phyloP scores from a whole-genome alignment of 2,329 filamentous ascomycete genomes.

The Chrysosporium queenslandicum region DNA sequence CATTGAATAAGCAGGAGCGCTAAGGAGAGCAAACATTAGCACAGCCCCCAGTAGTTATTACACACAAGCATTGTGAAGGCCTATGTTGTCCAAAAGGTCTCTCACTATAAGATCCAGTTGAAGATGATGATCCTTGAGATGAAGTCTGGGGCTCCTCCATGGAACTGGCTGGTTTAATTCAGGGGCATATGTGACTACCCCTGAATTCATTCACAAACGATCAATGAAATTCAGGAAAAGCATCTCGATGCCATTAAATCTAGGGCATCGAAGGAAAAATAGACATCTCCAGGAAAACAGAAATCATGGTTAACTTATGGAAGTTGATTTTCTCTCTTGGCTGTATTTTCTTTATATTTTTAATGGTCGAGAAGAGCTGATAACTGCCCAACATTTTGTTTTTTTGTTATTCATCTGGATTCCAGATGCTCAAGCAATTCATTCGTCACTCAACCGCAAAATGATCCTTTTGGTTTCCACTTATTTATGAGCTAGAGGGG shows the following conservation, averaged over 20 bases:
- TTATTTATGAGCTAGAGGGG: conserved; percentile 15
- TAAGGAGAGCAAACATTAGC: neutral
- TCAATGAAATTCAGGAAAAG: neutral
- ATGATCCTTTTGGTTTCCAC: neutral
- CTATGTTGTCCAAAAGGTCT: too few relatives aligned
- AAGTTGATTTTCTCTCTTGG: neutral
- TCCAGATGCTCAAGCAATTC: too few relatives aligned
- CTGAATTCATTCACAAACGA: neutral
- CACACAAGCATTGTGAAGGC: neutral
- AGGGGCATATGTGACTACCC: neutral
- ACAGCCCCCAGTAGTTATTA: neutral
- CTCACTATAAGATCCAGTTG: too few relatives aligned
- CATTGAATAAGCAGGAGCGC: neutral
- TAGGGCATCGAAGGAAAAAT: neutral
- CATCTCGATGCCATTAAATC: neutral
- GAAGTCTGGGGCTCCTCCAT: too few relatives aligned
- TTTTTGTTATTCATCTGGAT: neutral
- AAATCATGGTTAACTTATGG: neutral
- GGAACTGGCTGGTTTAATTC: too few relatives aligned
- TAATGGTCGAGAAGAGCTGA: neutral
- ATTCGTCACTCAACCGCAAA: neutral
- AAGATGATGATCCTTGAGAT: too few relatives aligned
- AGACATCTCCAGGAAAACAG: neutral
- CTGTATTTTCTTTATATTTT: conserved; percentile 4
- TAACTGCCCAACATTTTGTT: neutral